Percentiles rank a stretch among this genome's conserved stretches.
Evolutionary conservation across 257 asterid species (phyloP).

Genomic region (Nicotiana undulata): DNA sequence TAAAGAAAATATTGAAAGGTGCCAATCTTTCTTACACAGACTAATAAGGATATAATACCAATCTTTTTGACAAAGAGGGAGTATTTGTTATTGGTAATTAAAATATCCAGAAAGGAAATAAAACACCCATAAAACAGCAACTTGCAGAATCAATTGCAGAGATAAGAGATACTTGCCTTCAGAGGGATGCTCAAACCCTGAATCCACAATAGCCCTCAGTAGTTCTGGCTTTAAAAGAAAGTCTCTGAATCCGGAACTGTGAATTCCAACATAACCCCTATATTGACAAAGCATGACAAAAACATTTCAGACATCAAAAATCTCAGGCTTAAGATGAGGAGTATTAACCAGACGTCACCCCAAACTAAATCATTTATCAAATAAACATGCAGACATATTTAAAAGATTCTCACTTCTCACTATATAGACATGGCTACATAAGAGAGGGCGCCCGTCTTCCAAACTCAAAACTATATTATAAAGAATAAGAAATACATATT

Average conservation of each 20-base stretch:
- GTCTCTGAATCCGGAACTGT: conserved; percentile 51
- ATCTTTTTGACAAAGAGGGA: no score
- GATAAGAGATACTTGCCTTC: conserved; percentile 30
- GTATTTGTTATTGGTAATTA: background rate
- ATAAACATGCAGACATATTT: background rate
- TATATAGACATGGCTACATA: background rate
- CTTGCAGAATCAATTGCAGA: background rate
- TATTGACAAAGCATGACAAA: background rate
- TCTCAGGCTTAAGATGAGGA: background rate
- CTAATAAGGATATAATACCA: no score
- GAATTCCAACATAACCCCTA: conserved; percentile 43
- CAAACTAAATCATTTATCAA: background rate
- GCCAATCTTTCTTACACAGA: no score
- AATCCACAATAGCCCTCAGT: conserved; percentile 44
- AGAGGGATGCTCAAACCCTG: conserved; percentile 48
- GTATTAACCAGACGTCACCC: background rate
- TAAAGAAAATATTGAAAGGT: no score
- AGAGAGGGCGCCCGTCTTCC: background rate
- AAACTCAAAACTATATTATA: background rate
- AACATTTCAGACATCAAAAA: background rate
- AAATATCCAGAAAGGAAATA: background rate
- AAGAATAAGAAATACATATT: background rate
- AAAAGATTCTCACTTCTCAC: background rate
- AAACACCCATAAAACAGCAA: background rate
- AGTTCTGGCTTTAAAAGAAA: conserved; percentile 43